Conservation (phyloP, 192 early-diverging fungal genomes). For the Oehlia diaphana region DNA sequence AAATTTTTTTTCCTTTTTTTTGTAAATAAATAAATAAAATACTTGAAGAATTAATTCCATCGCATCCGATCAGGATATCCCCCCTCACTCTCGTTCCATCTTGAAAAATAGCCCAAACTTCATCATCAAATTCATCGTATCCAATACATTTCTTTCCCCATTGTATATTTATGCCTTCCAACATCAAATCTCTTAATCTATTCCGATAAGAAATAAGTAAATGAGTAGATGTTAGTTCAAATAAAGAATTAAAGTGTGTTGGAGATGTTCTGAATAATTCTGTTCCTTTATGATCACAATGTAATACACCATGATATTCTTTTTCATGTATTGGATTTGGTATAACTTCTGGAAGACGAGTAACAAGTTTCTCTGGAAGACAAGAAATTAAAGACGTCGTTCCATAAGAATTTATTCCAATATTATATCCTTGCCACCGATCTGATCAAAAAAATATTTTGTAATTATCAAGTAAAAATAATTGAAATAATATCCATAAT, state of each 20-base stretch:
- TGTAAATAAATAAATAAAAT: neutral
- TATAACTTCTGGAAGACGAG: conserved; percentile 6
- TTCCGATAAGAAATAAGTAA: neutral
- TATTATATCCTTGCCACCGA: conserved; percentile 8
- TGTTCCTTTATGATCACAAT: conserved; percentile 1
- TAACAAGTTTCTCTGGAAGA: neutral
- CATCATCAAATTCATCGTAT: conserved; percentile 6
- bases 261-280: neutral
- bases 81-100: conserved; percentile 13
- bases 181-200: conserved; percentile 6
- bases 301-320: neutral
- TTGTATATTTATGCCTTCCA: neutral
- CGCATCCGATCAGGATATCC: conserved; percentile 7
- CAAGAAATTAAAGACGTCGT: neutral
- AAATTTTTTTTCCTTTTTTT: too few relatives aligned
- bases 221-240: neutral
- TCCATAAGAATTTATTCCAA: neutral
- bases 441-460: neutral
- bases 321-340: neutral
- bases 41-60: conserved; percentile 17
- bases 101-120: conserved; percentile 12
- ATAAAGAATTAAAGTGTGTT: neutral
- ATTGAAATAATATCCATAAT: neutral
- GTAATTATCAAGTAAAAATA: neutral
- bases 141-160: conserved; percentile 18